Conservation (phyloP, 2,329 filamentous ascomycete species). For the Albophoma yamanashiensis region DNA sequence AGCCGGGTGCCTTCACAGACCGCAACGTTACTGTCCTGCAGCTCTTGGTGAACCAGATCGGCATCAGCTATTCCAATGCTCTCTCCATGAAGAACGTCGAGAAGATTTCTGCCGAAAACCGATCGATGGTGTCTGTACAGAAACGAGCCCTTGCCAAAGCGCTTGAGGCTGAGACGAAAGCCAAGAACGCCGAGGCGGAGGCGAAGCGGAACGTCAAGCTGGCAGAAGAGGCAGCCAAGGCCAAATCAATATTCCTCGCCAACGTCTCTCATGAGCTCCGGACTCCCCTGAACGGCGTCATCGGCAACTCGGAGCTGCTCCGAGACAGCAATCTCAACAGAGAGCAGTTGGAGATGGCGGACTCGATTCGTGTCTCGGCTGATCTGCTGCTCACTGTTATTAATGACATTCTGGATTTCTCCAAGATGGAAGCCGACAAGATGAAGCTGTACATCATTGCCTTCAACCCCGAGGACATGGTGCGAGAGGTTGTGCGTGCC, state of each 20-base stretch:
- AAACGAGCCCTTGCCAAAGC: slow-evolving; percentile 64
- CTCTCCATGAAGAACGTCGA: slow-evolving; percentile 60
- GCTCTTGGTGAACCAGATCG: slow-evolving; percentile 69
- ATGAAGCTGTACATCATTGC: slow-evolving; percentile 69
- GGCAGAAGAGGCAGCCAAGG: slow-evolving; percentile 73
- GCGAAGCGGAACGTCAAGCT: slow-evolving; percentile 71
- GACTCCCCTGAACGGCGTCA: slow-evolving; percentile 78
- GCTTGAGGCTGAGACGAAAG: slow-evolving; percentile 62
- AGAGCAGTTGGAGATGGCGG: slow-evolving; percentile 76
- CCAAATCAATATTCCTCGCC: slow-evolving; percentile 70
- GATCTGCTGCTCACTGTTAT: slow-evolving; percentile 86
- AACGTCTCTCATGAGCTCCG: slow-evolving; percentile 75
- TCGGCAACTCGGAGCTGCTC: slow-evolving; percentile 77
- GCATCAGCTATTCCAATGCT: slow-evolving; percentile 60
- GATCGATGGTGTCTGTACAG: slow-evolving; percentile 67
- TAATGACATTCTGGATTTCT: slow-evolving; percentile 94
- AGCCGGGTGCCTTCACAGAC: slow-evolving; percentile 67
- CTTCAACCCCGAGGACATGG: slow-evolving; percentile 57
- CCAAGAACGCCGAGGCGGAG: slow-evolving; percentile 65
- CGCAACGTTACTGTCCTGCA: slow-evolving; percentile 56
- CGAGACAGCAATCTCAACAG: slow-evolving; percentile 63
- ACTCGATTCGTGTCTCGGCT: slow-evolving; percentile 76
- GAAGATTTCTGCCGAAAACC: slow-evolving; percentile 68
- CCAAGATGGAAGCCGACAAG: slow-evolving; percentile 82
- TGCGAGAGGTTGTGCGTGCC: slow-evolving; percentile 55